phyloP scores from a whole-genome alignment of 1,139 yeast species.

The Nematodospora anomalae region DNA sequence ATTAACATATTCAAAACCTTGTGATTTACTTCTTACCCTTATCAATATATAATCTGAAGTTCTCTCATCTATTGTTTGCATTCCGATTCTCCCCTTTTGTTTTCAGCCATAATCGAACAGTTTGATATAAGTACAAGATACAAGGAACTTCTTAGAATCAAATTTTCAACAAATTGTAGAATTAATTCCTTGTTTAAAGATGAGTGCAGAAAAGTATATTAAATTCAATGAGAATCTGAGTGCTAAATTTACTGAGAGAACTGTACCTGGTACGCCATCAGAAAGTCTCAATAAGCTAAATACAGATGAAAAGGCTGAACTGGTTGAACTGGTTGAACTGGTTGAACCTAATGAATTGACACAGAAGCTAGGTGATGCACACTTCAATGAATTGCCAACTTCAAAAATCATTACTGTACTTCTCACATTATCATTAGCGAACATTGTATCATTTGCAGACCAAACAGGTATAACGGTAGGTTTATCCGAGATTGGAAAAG shows the following conservation, averaged over 20 bases:
- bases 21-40: too few relatives aligned
- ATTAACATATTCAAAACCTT: too few relatives aligned
- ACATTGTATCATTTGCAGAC: slow-evolving; percentile 36
- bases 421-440: slow-evolving; percentile 26
- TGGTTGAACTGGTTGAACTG: background rate
- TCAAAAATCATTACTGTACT: slow-evolving; percentile 32
- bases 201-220: slow-evolving; percentile 4
- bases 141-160: too few relatives aligned
- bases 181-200: too few relatives aligned
- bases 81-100: too few relatives aligned
- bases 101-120: too few relatives aligned
- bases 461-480: slow-evolving; percentile 47
- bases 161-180: too few relatives aligned
- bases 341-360: slow-evolving; percentile 20
- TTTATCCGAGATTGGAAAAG: slow-evolving; percentile 35
- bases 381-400: slow-evolving; percentile 34
- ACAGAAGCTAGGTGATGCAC: slow-evolving; percentile 39
- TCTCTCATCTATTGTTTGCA: too few relatives aligned
- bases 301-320: slow-evolving; percentile 5
- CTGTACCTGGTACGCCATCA: slow-evolving; percentile 11
- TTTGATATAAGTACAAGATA: too few relatives aligned
- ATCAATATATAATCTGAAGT: too few relatives aligned
- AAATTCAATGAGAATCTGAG: slow-evolving; percentile 5
- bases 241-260: slow-evolving; percentile 9
- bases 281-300: slow-evolving; percentile 10